phyloP scores from a whole-genome alignment of 2,329 filamentous ascomycete genomes.

The Ophiostoma australiae region DNA sequence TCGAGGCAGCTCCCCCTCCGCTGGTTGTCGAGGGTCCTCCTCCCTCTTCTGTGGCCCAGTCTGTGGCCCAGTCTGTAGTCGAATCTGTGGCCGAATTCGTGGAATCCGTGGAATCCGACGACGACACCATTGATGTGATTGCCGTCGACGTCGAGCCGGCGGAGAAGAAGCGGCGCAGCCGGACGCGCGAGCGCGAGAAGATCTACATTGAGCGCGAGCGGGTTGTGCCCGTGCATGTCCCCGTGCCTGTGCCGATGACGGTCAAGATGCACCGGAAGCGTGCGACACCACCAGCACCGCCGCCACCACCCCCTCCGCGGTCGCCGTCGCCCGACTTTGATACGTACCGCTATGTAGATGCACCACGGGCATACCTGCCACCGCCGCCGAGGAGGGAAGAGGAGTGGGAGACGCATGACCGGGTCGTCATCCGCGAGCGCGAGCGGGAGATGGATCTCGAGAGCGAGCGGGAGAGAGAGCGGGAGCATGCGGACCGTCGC shows the following conservation, averaged over 20 bases:
- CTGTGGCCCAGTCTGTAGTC: no score
- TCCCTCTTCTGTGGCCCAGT: neutral
- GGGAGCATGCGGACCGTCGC: neutral
- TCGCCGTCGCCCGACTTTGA: neutral
- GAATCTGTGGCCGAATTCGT: neutral
- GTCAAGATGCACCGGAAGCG: neutral
- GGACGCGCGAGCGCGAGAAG: slow-evolving; percentile 34
- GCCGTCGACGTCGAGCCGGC: slow-evolving; percentile 40
- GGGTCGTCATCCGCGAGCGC: neutral
- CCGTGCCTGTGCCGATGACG: neutral
- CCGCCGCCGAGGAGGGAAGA: neutral
- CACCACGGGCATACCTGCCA: neutral
- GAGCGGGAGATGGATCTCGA: neutral
- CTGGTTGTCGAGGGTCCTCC: neutral
- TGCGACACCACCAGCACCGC: neutral
- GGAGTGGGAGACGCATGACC: neutral
- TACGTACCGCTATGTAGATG: neutral
- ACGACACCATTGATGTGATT: slow-evolving; percentile 40
- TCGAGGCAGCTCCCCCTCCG: neutral
- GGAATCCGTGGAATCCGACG: slow-evolving; percentile 34
- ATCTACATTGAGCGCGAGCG: slow-evolving; percentile 38
- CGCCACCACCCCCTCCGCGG: neutral
- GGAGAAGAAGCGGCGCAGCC: slow-evolving; percentile 16
- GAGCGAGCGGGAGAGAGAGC: neutral
- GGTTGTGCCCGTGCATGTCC: slow-evolving; percentile 38